phyloP scores from a whole-genome alignment of 306 rosid species.

The Cucurbita ficifolia region DNA sequence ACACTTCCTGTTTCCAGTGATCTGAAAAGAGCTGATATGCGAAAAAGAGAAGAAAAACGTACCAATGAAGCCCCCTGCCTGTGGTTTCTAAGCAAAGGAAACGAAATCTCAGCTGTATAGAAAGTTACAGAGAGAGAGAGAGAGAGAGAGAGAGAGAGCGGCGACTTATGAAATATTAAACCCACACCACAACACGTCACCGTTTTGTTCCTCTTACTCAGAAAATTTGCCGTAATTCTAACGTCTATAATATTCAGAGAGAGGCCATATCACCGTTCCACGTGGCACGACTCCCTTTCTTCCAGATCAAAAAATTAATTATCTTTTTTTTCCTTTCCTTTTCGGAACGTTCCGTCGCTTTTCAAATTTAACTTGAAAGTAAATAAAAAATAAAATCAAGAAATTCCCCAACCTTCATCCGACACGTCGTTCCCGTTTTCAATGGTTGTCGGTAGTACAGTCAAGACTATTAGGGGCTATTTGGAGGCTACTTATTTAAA shows the following conservation, averaged over 20 bases:
- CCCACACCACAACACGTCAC: slow-evolving; percentile 32
- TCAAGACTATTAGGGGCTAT: not conserved
- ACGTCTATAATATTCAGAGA: slow-evolving; percentile 20
- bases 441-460: not conserved
- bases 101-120: slow-evolving; percentile 44
- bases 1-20: not conserved
- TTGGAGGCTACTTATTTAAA: too few species aligned
- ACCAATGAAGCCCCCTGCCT: slow-evolving; percentile 26
- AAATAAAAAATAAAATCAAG: not conserved
- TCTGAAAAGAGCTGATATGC: slow-evolving; percentile 5
- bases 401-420: not conserved
- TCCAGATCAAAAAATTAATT: not conserved
- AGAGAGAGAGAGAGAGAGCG: slow-evolving; percentile 24
- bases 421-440: not conserved
- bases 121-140: slow-evolving; percentile 23
- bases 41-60: slow-evolving; percentile 10
- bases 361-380: slow-evolving; percentile 10
- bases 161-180: slow-evolving; percentile 35
- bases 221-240: slow-evolving; percentile 25
- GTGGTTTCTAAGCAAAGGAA: slow-evolving; percentile 41
- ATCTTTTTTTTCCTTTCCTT: not conserved
- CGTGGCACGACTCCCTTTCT: slow-evolving; percentile 22
- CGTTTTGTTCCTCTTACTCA: slow-evolving; percentile 13
- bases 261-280: slow-evolving; percentile 11
- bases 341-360: slow-evolving; percentile 22